A percentile compares a stretch with the other conserved stretches of the same genome.
Conservation (phyloP, 164 flowering plant genomes). For the Saururus chinensis region DNA sequence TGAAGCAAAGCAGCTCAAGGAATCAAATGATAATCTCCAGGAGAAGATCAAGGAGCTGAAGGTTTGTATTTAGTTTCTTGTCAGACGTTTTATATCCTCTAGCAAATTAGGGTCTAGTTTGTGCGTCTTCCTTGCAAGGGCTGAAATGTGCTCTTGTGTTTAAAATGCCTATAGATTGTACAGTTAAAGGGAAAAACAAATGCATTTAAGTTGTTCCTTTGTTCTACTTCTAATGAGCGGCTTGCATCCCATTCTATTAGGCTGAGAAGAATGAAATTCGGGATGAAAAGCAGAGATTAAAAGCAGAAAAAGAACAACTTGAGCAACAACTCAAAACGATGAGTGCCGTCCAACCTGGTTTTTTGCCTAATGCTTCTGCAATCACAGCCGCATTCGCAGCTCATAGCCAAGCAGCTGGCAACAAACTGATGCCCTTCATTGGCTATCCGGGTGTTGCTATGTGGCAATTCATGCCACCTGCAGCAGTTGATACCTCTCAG, state of each 20-base stretch:
- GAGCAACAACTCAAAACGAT: slow-evolving; percentile 67
- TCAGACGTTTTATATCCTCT: neutral
- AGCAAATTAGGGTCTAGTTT: neutral
- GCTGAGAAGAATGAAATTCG: slow-evolving; percentile 87
- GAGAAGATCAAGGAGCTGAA: slow-evolving; percentile 87
- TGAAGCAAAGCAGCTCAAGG: slow-evolving; percentile 78
- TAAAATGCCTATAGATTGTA: neutral
- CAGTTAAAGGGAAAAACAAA: neutral
- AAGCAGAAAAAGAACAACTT: slow-evolving; percentile 75
- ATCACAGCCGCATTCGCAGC: slow-evolving; percentile 60
- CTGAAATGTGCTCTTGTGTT: neutral
- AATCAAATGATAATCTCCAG: slow-evolving; percentile 61
- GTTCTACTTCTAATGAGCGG: neutral
- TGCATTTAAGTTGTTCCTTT: no score
- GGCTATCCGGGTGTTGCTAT: slow-evolving; percentile 86
- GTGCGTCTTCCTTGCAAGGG: neutral
- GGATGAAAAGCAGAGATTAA: slow-evolving; percentile 82
- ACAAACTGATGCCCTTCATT: slow-evolving; percentile 66
- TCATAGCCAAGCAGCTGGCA: slow-evolving; percentile 55
- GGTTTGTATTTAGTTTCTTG: slow-evolving; percentile 19
- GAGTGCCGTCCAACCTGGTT: slow-evolving; percentile 46
- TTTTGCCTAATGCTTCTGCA: slow-evolving; percentile 48
- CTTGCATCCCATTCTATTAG: slow-evolving; percentile 16
- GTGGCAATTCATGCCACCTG: slow-evolving; percentile 99
- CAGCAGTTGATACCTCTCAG: slow-evolving; percentile 87